Evolutionary conservation across 2,329 filamentous ascomycete species (phyloP).

Genomic region (Trichophaea hybrida): DNA sequence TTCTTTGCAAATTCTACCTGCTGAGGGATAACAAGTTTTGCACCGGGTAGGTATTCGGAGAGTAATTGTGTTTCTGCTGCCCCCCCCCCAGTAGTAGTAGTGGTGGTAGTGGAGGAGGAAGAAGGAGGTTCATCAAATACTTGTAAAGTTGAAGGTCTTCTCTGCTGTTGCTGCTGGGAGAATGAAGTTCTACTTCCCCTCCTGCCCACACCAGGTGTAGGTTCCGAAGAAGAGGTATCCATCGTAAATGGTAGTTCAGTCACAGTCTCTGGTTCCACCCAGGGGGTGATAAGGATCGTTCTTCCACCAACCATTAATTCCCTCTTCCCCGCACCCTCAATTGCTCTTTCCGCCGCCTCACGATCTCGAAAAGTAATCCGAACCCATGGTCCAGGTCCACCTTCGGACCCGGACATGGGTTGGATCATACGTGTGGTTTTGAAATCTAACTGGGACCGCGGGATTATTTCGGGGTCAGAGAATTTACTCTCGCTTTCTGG

Average conservation of each 20-base stretch:
- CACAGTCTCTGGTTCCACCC: slow-evolving; percentile 12
- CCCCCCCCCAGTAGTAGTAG: no score
- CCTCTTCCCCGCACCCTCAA: slow-evolving; percentile 11
- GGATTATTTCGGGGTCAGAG: slow-evolving; percentile 20
- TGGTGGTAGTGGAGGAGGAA: no score
- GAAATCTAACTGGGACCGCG: slow-evolving; percentile 18
- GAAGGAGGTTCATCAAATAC: background rate
- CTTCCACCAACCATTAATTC: slow-evolving; percentile 19
- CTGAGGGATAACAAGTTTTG: slow-evolving; percentile 19
- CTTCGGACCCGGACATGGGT: slow-evolving; percentile 18
- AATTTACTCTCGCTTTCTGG: slow-evolving; percentile 19
- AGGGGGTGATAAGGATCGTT: slow-evolving; percentile 16
- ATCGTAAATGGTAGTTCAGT: slow-evolving; percentile 9
- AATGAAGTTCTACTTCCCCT: background rate
- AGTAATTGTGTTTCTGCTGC: background rate
- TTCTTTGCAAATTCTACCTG: slow-evolving; percentile 22
- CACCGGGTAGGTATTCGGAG: slow-evolving; percentile 20
- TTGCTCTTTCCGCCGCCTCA: slow-evolving; percentile 19
- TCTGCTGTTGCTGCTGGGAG: no score
- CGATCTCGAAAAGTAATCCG: slow-evolving; percentile 20
- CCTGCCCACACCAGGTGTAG: background rate
- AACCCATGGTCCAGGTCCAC: slow-evolving; percentile 19
- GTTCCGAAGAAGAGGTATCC: slow-evolving; percentile 10
- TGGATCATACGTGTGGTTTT: slow-evolving; percentile 18
- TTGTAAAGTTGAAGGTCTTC: background rate